Evolutionary conservation across 208 protist species (phyloP).

Genomic region (Trypanosoma vivax): DNA sequence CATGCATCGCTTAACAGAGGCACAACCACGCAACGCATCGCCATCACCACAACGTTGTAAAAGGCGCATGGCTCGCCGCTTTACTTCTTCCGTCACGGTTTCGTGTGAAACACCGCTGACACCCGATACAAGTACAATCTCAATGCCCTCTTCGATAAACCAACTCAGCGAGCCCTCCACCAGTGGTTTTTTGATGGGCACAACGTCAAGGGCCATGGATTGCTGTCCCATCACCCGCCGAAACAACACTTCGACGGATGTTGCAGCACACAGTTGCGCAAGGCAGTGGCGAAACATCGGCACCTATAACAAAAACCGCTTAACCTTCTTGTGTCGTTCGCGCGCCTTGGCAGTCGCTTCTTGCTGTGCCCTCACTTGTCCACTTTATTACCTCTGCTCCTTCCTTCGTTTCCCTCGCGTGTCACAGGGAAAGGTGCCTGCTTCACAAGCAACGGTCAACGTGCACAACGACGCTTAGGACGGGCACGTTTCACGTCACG

Average conservation of each 20-base stretch:
- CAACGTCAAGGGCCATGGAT: constrained; percentile 15
- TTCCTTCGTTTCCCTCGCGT: no score
- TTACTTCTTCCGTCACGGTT: constrained; percentile 13
- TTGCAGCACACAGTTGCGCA: constrained; percentile 3
- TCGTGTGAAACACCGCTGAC: constrained; percentile 14
- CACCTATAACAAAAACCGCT: not conserved
- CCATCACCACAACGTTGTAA: constrained; percentile 14
- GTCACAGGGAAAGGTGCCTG: no score
- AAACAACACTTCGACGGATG: constrained; percentile 8
- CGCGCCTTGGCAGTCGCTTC: no score
- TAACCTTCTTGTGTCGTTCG: not conserved
- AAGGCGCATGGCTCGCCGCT: constrained; percentile 5
- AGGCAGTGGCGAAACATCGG: constrained; percentile 11
- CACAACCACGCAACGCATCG: constrained; percentile 12
- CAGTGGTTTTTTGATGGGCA: constrained; percentile 22
- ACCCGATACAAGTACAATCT: constrained; percentile 21
- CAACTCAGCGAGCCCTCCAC: constrained; percentile 22
- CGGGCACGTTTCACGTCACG: no score
- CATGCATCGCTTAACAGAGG: constrained; percentile 1
- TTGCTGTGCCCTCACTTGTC: no score
- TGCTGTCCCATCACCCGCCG: constrained; percentile 12
- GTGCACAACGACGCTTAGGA: no score
- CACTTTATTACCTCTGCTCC: no score
- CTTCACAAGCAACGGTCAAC: no score
- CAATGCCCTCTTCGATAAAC: constrained; percentile 19